A percentile compares a stretch with the other conserved stretches of the same genome.
These are phyloP conservation scores for Colletotrichum australisinense DNA, from an alignment of 2,329 filamentous ascomycete genomes.

Conservation along the genomic window DNA sequence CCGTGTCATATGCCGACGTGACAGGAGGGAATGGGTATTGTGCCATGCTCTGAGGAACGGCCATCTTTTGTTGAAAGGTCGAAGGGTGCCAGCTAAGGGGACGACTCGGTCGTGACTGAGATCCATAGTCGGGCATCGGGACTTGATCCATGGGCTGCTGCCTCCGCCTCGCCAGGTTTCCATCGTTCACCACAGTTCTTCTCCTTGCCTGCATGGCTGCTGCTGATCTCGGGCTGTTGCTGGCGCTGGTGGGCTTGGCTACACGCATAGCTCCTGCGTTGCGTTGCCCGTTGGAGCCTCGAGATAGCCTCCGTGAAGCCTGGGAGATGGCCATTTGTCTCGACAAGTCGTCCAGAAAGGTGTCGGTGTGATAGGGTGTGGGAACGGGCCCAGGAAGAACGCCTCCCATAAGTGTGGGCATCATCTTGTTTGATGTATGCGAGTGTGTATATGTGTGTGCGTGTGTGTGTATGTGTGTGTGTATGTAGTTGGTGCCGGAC, in stretches of 20 bases:
- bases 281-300: conserved; percentile 62
- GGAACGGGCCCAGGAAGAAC: conserved; percentile 44
- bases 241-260: conserved; percentile 74
- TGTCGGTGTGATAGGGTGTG: conserved; percentile 52
- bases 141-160: conserved; percentile 60
- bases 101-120: conserved; percentile 57
- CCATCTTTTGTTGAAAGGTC: conserved; percentile 53
- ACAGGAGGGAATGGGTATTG: conserved; percentile 53
- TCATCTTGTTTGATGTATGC: conserved; percentile 39
- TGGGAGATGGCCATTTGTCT: conserved; percentile 62
- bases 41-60: conserved; percentile 45
- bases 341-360: conserved; percentile 62
- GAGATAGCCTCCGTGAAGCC: conserved; percentile 59
- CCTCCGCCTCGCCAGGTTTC: conserved; percentile 55
- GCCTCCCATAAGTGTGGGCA: conserved; percentile 49
- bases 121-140: conserved; percentile 47
- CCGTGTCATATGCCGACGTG: conserved; percentile 52
- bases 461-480: too few relatives aligned
- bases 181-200: conserved; percentile 67
- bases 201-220: conserved; percentile 61
- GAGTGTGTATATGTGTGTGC: neutral
- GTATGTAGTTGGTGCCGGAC: neutral
- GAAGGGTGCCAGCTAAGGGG: conserved; percentile 83
- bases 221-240: conserved; percentile 72
- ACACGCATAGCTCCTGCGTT: conserved; percentile 67